These are phyloP conservation scores for Diplodia scrobiculata DNA, from an alignment of 2,329 filamentous ascomycete genomes.

Conservation along the genomic window DNA sequence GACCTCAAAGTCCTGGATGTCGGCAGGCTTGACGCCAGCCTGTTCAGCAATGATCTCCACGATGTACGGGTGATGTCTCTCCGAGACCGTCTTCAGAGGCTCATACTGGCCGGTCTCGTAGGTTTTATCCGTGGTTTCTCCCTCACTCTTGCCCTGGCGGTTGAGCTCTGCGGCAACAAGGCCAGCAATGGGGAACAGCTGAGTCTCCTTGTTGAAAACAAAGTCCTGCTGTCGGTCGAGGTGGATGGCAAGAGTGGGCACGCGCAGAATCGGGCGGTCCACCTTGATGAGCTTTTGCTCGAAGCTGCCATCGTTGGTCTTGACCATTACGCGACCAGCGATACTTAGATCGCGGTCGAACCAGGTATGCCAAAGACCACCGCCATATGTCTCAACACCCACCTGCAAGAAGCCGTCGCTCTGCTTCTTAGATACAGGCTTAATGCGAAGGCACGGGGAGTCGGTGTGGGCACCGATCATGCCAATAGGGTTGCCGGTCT, in stretches of 20 bases:
- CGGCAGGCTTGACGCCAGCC: conserved; percentile 67
- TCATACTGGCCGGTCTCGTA: conserved; percentile 58
- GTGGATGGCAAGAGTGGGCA: conserved; percentile 93
- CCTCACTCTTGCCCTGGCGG: conserved; percentile 61
- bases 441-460: conserved; percentile 86
- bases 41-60: conserved; percentile 82
- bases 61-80: conserved; percentile 86
- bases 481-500: conserved; percentile 82
- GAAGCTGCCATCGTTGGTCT: conserved; percentile 70
- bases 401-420: conserved; percentile 88
- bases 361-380: conserved; percentile 97
- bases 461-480: conserved; percentile 98
- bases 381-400: conserved; percentile 94
- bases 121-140: conserved; percentile 48
- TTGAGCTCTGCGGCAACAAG: conserved; percentile 87
- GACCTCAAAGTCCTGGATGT: conserved; percentile 91
- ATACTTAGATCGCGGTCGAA: conserved; percentile 94
- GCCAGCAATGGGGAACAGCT: conserved; percentile 90
- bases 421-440: conserved; percentile 89
- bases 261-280: conserved; percentile 83
- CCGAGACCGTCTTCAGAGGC: conserved; percentile 73
- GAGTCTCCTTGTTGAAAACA: conserved; percentile 94
- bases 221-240: conserved; percentile 84
- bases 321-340: conserved; percentile 83
- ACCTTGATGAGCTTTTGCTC: conserved; percentile 86